phyloP scores from a whole-genome alignment of 108 stramenopile species.

The Nitzschia palea region DNA sequence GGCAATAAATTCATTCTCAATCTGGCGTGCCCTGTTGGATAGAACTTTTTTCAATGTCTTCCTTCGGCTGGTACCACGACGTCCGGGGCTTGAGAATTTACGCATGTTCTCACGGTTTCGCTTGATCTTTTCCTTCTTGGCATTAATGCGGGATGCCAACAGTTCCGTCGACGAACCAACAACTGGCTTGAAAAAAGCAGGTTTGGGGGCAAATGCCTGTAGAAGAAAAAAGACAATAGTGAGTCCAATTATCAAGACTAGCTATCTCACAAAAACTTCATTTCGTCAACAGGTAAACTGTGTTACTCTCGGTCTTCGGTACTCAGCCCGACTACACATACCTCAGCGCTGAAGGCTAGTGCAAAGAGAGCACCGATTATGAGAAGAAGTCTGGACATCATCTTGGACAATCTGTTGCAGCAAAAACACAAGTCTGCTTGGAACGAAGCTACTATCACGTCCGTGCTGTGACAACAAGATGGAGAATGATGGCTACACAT shows the following conservation, averaged over 20 bases:
- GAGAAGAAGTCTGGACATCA: slow-evolving; percentile 30
- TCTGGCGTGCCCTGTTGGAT: slow-evolving; percentile 70
- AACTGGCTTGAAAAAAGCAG: slow-evolving; percentile 11
- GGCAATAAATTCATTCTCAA: slow-evolving; percentile 85
- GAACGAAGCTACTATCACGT: too few species aligned
- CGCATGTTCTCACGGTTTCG: slow-evolving; percentile 92
- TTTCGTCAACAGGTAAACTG: too few species aligned
- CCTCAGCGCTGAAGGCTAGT: slow-evolving; percentile 25
- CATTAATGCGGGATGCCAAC: slow-evolving; percentile 77
- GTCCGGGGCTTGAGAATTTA: slow-evolving; percentile 78
- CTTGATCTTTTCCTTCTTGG: slow-evolving; percentile 89
- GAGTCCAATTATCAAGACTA: too few species aligned
- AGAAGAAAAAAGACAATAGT: neutral
- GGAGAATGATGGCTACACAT: too few species aligned
- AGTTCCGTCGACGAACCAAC: slow-evolving; percentile 43
- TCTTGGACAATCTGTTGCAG: too few species aligned
- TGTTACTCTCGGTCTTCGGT: too few species aligned
- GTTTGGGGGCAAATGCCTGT: slow-evolving; percentile 42
- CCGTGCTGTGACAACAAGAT: too few species aligned
- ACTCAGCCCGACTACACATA: slow-evolving; percentile 12
- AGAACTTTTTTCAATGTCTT: slow-evolving; percentile 81
- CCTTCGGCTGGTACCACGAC: slow-evolving; percentile 75
- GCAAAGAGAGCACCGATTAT: slow-evolving; percentile 36
- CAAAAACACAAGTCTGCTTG: too few species aligned
- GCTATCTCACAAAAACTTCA: too few species aligned